phyloP scores from a whole-genome alignment of 192 early-diverging fungal species.

The Coemansia erecta region DNA sequence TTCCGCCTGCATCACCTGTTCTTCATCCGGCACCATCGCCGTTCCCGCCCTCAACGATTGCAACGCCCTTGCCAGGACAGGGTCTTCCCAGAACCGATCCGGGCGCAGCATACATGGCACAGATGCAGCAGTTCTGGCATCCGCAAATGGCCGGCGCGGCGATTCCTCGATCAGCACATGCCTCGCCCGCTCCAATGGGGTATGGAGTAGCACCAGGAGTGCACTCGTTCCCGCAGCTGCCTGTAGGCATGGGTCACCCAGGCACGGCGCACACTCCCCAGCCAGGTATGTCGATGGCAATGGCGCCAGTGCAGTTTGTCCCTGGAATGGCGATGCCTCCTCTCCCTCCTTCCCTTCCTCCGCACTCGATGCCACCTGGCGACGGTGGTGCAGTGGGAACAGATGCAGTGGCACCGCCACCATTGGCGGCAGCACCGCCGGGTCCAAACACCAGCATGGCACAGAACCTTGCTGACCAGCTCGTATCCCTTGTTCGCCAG shows the following conservation, averaged over 20 bases:
- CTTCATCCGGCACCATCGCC: constrained; percentile 45
- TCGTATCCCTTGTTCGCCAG: constrained; percentile 49
- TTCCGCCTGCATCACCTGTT: constrained; percentile 22
- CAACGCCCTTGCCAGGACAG: constrained; percentile 44
- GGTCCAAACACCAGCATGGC: constrained; percentile 25
- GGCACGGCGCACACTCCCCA: constrained; percentile 9
- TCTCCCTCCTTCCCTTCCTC: not conserved
- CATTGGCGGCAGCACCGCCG: not conserved
- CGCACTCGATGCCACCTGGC: not conserved
- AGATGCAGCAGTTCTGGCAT: constrained; percentile 28
- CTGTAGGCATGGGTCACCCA: constrained; percentile 9
- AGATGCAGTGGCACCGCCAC: not conserved
- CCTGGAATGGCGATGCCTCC: constrained; percentile 9
- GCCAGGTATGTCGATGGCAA: constrained; percentile 14
- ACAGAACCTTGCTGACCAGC: constrained; percentile 51
- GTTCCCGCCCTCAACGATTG: constrained; percentile 47
- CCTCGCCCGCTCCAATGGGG: constrained; percentile 35
- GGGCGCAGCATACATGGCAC: constrained; percentile 14
- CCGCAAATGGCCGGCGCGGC: constrained; percentile 15
- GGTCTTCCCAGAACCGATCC: constrained; percentile 5
- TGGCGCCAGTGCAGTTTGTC: constrained; percentile 6
- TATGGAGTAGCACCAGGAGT: constrained; percentile 30
- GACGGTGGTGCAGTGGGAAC: not conserved
- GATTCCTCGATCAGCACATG: constrained; percentile 22
- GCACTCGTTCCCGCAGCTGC: constrained; percentile 37